A percentile compares a stretch with the other conserved stretches of the same genome.
Conservation (phyloP, 148 eudicot genomes). For the Camellia japonica region DNA sequence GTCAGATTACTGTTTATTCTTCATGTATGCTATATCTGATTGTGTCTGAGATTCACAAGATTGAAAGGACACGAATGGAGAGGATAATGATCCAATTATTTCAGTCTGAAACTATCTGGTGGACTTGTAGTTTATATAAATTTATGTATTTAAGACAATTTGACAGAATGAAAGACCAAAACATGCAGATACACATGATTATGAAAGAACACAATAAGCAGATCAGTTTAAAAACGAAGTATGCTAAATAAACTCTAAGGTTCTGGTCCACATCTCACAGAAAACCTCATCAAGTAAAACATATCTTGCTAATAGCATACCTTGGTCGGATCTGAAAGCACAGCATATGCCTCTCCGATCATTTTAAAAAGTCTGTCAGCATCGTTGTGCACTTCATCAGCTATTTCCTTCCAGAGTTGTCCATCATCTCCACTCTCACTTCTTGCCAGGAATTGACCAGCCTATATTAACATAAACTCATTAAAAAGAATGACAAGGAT, state of each 20-base stretch:
- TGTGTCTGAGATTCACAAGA: not conserved
- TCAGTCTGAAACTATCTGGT: not conserved
- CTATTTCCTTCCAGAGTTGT: conserved; percentile 67
- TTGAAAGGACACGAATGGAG: not conserved
- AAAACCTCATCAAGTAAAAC: not conserved
- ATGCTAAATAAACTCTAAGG: not conserved
- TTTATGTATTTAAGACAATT: not conserved
- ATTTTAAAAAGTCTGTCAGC: conserved; percentile 86
- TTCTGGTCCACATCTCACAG: not conserved
- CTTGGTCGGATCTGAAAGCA: conserved; percentile 88
- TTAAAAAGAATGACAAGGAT: conserved; percentile 7
- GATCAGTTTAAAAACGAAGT: not conserved
- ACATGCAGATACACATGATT: conserved; percentile 4
- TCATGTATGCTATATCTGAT: not conserved
- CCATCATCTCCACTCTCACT: conserved; percentile 78
- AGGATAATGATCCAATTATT: not conserved
- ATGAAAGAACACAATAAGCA: not conserved
- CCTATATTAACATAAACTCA: conserved; percentile 34
- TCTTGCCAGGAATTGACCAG: conserved; percentile 71
- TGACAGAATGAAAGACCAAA: not conserved
- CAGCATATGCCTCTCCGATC: conserved; percentile 93
- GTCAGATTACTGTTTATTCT: not conserved
- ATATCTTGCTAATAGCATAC: conserved; percentile 24
- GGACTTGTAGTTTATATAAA: not conserved
- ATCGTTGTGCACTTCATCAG: conserved; percentile 62